phyloP scores from a whole-genome alignment of 768 basidiomycete genomes.

The Baorangia bicolor region DNA sequence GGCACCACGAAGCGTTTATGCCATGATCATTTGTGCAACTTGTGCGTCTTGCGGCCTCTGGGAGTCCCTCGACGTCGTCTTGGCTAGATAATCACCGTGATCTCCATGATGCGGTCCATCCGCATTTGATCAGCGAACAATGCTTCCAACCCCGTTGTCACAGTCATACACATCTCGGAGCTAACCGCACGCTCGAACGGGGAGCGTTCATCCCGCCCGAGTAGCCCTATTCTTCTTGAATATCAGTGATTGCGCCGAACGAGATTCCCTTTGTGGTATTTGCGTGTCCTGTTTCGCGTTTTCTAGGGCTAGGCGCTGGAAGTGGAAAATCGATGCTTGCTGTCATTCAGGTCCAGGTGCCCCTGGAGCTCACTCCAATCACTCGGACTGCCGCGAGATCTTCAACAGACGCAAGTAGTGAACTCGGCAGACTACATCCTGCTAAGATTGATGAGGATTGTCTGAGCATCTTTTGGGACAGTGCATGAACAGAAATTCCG shows the following conservation, averaged over 20 bases:
- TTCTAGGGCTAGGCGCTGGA: not conserved
- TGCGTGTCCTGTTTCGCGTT: not conserved
- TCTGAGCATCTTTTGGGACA: not conserved
- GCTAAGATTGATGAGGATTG: not conserved
- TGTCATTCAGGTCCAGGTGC: not conserved
- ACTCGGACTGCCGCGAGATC: not conserved
- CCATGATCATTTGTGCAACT: not conserved
- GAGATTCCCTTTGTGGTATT: constrained; percentile 2
- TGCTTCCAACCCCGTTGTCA: constrained; percentile 6
- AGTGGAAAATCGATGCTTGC: not conserved
- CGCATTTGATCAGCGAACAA: constrained; percentile 11
- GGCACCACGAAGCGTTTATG: constrained; percentile 3
- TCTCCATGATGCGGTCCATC: constrained; percentile 20
- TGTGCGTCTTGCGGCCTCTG: not conserved
- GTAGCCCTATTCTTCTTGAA: not conserved
- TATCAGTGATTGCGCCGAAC: not conserved
- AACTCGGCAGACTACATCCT: not conserved
- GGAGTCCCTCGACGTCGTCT: not conserved
- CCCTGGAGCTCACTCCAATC: not conserved
- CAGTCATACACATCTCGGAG: constrained; percentile 2
- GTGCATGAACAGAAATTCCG: not conserved
- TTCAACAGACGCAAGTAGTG: not conserved
- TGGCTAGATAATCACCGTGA: constrained; percentile 26
- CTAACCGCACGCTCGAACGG: constrained; percentile 1
- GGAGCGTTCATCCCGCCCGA: not conserved